Evolutionary conservation across 768 basidiomycete species (phyloP).

Genomic region (Mycena amicta): DNA sequence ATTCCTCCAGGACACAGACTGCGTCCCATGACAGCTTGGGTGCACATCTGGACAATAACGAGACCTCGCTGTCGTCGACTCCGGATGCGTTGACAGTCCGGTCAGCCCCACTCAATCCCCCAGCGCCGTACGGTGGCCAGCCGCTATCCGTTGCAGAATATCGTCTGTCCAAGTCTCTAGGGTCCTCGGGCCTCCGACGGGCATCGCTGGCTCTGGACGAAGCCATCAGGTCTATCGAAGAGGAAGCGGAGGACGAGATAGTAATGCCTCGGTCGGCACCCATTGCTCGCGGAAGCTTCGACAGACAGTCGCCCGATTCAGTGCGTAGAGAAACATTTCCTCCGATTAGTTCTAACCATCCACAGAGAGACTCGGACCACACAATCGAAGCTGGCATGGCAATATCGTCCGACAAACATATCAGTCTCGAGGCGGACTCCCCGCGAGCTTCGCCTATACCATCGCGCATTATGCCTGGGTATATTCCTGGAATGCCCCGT

Average conservation of each 20-base stretch:
- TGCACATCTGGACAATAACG: constrained; percentile 59
- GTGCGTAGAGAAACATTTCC: constrained; percentile 29
- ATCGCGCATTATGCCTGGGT: constrained; percentile 71
- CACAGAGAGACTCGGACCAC: not conserved
- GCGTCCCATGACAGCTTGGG: constrained; percentile 52
- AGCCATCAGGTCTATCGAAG: constrained; percentile 79
- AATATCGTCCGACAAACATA: constrained; percentile 64
- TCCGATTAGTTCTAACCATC: not conserved
- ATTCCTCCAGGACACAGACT: constrained; percentile 21
- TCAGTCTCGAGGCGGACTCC: constrained; percentile 48
- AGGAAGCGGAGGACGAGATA: constrained; percentile 75
- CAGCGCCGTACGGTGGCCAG: constrained; percentile 41
- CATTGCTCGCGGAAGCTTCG: constrained; percentile 42
- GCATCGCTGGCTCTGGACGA: constrained; percentile 76
- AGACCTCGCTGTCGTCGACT: constrained; percentile 43
- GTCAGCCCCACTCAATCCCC: constrained; percentile 43
- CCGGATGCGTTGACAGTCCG: constrained; percentile 41
- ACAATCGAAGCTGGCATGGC: constrained; percentile 63
- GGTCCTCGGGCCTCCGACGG: constrained; percentile 55
- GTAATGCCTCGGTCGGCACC: constrained; percentile 68
- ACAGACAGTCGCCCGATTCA: constrained; percentile 29
- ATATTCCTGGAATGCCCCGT: constrained; percentile 87
- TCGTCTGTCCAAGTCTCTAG: constrained; percentile 52
- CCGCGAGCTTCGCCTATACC: constrained; percentile 65
- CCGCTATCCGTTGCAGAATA: constrained; percentile 44